These are phyloP conservation scores for Groenewaldozyma salmanticensis DNA, from an alignment of 805 yeast species.

Conservation along the genomic window DNA sequence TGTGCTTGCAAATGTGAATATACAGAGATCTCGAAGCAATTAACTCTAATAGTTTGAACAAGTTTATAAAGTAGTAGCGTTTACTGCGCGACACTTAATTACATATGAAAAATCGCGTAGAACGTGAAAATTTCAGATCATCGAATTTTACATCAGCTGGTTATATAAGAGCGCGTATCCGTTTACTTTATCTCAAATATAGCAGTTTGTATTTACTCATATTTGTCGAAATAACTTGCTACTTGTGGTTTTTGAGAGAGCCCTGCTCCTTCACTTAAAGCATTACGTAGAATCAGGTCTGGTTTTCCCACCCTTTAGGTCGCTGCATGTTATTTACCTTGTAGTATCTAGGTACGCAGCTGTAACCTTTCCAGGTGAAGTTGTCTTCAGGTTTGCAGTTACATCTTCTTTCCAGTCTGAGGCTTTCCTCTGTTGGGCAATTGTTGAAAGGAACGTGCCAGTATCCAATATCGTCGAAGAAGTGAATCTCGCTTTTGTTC, in stretches of 20 bases:
- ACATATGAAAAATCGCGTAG: background rate
- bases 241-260: no score
- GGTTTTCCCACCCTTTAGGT: conserved; percentile 26
- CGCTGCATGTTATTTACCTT: conserved; percentile 20
- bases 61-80: no score
- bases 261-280: no score
- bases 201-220: no score
- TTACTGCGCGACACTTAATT: background rate
- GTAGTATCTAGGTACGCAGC: conserved; percentile 30
- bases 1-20: no score
- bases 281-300: no score
- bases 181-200: no score
- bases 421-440: conserved; percentile 40
- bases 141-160: no score
- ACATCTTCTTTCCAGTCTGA: conserved; percentile 55
- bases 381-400: conserved; percentile 56
- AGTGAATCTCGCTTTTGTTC: conserved; percentile 42
- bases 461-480: conserved; percentile 53
- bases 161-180: no score
- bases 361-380: conserved; percentile 32
- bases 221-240: no score
- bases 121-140: background rate
- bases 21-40: no score
- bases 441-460: conserved; percentile 46
- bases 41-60: no score